phyloP scores from a whole-genome alignment of 169 alveolate species.

The Cryptosporidium tyzzeri region DNA sequence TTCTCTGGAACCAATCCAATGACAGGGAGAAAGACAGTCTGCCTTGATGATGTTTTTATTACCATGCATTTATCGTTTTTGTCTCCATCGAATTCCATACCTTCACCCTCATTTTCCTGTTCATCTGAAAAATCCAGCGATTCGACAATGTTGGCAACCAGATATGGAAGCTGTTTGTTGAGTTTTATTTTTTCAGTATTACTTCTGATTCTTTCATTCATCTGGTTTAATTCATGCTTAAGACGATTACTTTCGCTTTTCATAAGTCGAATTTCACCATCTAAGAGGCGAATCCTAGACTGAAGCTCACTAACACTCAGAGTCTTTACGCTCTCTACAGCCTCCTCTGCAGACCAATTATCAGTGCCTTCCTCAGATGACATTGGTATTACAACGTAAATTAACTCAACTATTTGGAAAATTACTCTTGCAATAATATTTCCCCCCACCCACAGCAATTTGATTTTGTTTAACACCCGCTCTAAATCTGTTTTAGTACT shows the following conservation, averaged over 20 bases:
- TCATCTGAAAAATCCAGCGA: constrained; percentile 81
- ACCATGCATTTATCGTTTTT: constrained; percentile 89
- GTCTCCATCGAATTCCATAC: constrained; percentile 77
- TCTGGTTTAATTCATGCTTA: constrained; percentile 87
- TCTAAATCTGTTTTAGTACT: neutral
- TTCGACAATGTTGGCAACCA: constrained; percentile 98
- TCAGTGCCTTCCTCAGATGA: constrained; percentile 31
- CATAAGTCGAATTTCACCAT: constrained; percentile 85
- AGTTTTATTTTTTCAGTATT: constrained; percentile 95
- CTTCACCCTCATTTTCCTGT: constrained; percentile 82
- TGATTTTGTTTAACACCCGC: constrained; percentile 29
- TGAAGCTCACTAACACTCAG: constrained; percentile 50
- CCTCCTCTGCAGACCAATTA: constrained; percentile 73
- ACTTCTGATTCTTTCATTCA: constrained; percentile 90
- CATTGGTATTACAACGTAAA: constrained; percentile 20
- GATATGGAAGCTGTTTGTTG: constrained; percentile 97
- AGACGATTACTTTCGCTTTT: constrained; percentile 90
- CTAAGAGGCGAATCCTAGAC: constrained; percentile 46
- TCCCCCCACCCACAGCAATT: constrained; percentile 33
- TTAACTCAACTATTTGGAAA: neutral
- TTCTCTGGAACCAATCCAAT: constrained; percentile 94
- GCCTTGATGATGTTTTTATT: constrained; percentile 93
- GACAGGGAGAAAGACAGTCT: constrained; percentile 98
- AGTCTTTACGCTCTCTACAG: constrained; percentile 58
- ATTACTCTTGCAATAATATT: neutral